Evolutionary conservation across 1,139 yeast genomes (phyloP).

Genomic region (Zygoascus sp.): DNA sequence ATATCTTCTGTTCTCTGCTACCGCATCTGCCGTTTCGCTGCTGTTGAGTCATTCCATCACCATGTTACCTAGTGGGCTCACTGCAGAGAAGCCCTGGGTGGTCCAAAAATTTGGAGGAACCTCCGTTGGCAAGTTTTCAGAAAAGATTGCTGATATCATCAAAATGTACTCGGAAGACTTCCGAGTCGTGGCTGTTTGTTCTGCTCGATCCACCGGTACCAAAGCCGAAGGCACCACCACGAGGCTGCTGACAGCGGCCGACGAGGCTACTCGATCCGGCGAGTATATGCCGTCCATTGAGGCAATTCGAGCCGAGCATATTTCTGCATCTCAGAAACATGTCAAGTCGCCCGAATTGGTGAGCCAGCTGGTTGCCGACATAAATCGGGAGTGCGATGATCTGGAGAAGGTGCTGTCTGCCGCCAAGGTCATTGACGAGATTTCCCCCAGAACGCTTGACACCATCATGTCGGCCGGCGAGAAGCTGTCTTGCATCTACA

Average conservation of each 20-base stretch:
- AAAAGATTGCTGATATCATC: slow-evolving; percentile 77
- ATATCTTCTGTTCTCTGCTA: no score
- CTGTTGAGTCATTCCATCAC: neutral
- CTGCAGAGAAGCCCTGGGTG: slow-evolving; percentile 50
- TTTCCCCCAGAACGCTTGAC: slow-evolving; percentile 82
- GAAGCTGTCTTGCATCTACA: slow-evolving; percentile 81
- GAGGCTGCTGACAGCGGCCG: slow-evolving; percentile 68
- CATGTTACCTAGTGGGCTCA: neutral
- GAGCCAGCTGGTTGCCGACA: slow-evolving; percentile 49
- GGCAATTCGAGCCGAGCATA: slow-evolving; percentile 70
- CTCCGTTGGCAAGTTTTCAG: slow-evolving; percentile 93
- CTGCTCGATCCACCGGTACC: slow-evolving; percentile 87
- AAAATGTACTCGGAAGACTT: slow-evolving; percentile 54
- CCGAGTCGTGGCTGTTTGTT: slow-evolving; percentile 92
- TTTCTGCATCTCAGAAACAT: slow-evolving; percentile 59
- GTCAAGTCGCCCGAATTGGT: slow-evolving; percentile 47
- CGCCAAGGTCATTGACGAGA: slow-evolving; percentile 86
- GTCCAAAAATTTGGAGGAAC: slow-evolving; percentile 98
- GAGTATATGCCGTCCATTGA: slow-evolving; percentile 41
- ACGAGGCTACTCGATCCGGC: slow-evolving; percentile 55
- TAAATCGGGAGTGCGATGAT: slow-evolving; percentile 60
- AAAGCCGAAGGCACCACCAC: slow-evolving; percentile 96
- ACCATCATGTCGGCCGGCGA: slow-evolving; percentile 92
- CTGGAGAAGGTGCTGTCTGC: slow-evolving; percentile 75
- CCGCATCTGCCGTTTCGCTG: no score